These are phyloP conservation scores for Leptosphaerulina australis DNA, from an alignment of 2,329 filamentous ascomycete genomes.

Conservation along the genomic window DNA sequence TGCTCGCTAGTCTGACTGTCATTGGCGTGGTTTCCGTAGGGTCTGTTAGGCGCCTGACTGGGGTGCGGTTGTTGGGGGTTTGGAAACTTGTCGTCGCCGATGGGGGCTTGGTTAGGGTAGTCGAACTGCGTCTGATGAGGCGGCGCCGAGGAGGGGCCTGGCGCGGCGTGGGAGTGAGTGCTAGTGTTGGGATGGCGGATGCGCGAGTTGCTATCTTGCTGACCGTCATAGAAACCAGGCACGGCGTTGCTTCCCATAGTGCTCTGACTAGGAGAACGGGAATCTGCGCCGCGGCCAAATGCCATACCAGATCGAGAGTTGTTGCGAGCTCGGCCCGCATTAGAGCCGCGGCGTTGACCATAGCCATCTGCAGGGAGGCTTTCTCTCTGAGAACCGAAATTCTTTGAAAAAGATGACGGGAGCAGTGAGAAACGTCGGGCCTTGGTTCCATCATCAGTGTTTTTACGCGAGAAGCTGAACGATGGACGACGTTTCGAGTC, in stretches of 20 bases:
- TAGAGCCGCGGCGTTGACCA: slow-evolving; percentile 36
- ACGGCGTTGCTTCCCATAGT: slow-evolving; percentile 52
- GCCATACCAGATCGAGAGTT: slow-evolving; percentile 49
- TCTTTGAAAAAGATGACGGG: slow-evolving; percentile 56
- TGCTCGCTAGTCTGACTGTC: slow-evolving; percentile 48
- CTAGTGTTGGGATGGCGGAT: slow-evolving; percentile 26
- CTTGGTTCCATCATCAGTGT: slow-evolving; percentile 49
- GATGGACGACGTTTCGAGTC: slow-evolving; percentile 57
- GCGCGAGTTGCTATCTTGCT: slow-evolving; percentile 40
- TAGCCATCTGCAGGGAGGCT: slow-evolving; percentile 39
- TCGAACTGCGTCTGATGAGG: slow-evolving; percentile 47
- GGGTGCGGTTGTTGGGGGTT: slow-evolving; percentile 43
- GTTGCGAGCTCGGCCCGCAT: slow-evolving; percentile 35
- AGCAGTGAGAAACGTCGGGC: slow-evolving; percentile 58
- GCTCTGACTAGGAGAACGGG: slow-evolving; percentile 53
- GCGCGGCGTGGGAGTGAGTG: slow-evolving; percentile 21
- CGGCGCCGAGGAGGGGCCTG: slow-evolving; percentile 44
- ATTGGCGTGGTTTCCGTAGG: slow-evolving; percentile 38
- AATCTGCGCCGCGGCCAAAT: slow-evolving; percentile 51
- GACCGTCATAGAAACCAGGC: slow-evolving; percentile 52
- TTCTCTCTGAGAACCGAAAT: slow-evolving; percentile 49
- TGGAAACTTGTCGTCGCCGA: slow-evolving; percentile 48
- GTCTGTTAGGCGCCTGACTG: slow-evolving; percentile 27
- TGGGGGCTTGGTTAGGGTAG: slow-evolving; percentile 28
- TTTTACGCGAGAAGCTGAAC: slow-evolving; percentile 58